Percentiles rank a stretch among this genome's conserved stretches.
Conservation (phyloP, 345 rosid species). For the Rubroshorea leprosula region DNA sequence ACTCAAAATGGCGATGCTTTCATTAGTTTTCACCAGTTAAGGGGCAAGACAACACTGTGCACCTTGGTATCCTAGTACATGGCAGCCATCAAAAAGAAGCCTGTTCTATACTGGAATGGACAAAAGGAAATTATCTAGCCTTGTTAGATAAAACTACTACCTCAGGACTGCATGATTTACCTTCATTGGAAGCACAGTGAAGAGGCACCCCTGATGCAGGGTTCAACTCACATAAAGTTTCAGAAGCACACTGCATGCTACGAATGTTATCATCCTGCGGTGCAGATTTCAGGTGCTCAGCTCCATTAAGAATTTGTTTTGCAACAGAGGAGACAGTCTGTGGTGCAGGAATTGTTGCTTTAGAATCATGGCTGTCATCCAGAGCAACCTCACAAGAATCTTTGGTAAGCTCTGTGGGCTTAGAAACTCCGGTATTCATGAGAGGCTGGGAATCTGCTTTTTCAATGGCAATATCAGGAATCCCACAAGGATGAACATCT, state of each 20-base stretch:
- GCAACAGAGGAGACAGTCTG: neutral
- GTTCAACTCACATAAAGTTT: conserved; percentile 12
- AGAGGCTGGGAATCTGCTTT: neutral
- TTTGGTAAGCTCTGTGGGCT: too few species aligned
- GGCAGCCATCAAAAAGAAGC: neutral
- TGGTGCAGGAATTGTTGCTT: neutral
- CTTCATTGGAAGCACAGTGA: conserved; percentile 23
- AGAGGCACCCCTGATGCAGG: conserved; percentile 16
- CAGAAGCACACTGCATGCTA: conserved; percentile 2
- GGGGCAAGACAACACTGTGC: neutral
- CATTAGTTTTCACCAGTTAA: neutral
- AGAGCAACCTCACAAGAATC: neutral
- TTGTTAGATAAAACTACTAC: conserved; percentile 23
- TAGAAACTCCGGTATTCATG: too few species aligned
- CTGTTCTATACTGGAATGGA: neutral
- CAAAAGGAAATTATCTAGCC: conserved; percentile 19
- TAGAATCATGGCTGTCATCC: neutral
- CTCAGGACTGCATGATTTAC: conserved; percentile 23
- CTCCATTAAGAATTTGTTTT: conserved; percentile 3
- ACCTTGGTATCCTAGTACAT: neutral
- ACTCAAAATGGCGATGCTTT: neutral
- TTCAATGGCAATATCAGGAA: neutral
- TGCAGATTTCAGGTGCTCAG: conserved; percentile 4
- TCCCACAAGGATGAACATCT: neutral
- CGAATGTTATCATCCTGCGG: conserved; percentile 5